Evolutionary conservation across 2,329 filamentous ascomycete species (phyloP), one percentile per base, ranked within the genome.

Genomic region (Pseudogymnoascus sp.): DNA sequence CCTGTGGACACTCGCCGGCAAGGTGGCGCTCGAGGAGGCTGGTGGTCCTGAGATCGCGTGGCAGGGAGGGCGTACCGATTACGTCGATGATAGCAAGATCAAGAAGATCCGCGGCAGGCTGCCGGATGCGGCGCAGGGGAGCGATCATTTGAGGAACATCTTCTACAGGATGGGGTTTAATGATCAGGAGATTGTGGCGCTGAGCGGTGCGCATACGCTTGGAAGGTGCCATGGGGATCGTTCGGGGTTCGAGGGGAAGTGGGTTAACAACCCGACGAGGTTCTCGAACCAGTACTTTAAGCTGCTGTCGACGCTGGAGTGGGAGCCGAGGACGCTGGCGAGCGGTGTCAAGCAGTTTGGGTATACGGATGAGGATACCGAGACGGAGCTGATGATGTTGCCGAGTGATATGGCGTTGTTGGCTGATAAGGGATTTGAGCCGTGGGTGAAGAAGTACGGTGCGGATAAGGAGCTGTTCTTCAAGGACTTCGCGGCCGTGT

Each of bases 301-400:
- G 60, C 74, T 85, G 60, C 72, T 85, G 67, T 72, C 80, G 36
- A 77, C 74, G 18, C 71, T 82, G 28, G 77, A 82, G 60, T 85
- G 82, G 82, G 80, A 79, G 71, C 79, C 79, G 64, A 82, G 79
- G 72, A 82, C 76, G 11, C 71, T 85, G 62, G 70, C 73, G 12
- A 83, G 80, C 65, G 83, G 83, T 0, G 70, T 83, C 16, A 74
- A 77, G 62, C 84, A 87, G 74, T 88, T 84, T 71, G 80, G 82
- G 49, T 84, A 84, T 68, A 79, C 80, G 59, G 84, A 86, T 65
- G 82, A 84, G 56, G 82, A 86, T 67, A 74, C 71, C 3, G 75
- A 72, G 60, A 80, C 81, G 64, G 81, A 82, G 63, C 74, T 88
- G 43, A 88, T 88, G 85, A 88, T 88, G 85, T 70, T 88, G 70